Base-by-base conservation (phyloP, 176 grass and related monocot genomes). In the Oryza meridionalis region DNA sequence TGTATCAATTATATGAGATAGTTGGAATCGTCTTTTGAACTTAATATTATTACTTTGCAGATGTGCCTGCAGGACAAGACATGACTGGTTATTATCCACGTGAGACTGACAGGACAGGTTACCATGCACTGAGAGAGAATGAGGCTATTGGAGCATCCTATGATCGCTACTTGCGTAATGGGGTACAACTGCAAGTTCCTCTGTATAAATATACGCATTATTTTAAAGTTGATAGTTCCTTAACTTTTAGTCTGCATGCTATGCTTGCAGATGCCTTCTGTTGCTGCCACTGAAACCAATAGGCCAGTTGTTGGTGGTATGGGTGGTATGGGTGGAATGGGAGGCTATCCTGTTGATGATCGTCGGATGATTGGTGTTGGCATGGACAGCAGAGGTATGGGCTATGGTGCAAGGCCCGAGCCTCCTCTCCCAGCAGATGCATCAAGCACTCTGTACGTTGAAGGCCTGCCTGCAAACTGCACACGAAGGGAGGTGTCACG, bases 401-500 rank as follows among this genome's bases (percentile, higher is more conserved):
- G 90, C 32, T 95, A 82, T 86, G 93, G 90, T 88, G 90, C 67
- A 69, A 90, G 93, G 21, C 86, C 86, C 5, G 93, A 94, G 58
- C 91, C 92, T 46, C 42, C 91, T 47, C 97, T 99, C 58, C 97
- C 97, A 67, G 91, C 89, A 27, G 97, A 99, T 88, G 97, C 97
- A 11, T 91, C 97, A 63, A 91, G 50, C 82, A 99, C 93, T 63
- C 68, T 99, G 64, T 99, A 95, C 66, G 81, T 96, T 77, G 97
- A 99, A 86, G 97, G 97, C 46, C 87, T 99, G 64, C 93, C 97
- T 91, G 87, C 97, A 67, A 94, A 94, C 79, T 96, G 93, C 84
- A 99, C 97, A 11, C 86, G 97, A 4, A 75, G 97, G 81, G 97
- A 99, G 92, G 97, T 99, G 82, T 96, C 97, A 77, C 97, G 97